phyloP scores from a whole-genome alignment of 2,329 filamentous ascomycete species.

The Calonectria pauciramosa region DNA sequence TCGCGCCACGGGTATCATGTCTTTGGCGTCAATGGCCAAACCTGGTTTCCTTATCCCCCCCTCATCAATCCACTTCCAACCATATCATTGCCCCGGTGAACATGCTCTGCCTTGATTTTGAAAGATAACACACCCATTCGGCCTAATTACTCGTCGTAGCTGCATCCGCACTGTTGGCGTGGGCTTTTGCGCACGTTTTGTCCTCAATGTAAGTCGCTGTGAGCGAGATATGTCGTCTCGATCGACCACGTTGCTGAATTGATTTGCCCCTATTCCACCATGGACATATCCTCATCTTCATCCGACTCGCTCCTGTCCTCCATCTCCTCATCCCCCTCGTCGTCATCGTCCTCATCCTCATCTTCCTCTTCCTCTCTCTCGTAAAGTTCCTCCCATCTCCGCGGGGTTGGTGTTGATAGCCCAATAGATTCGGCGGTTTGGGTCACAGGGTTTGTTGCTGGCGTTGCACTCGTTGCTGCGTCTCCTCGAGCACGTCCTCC shows the following conservation, averaged over 20 bases:
- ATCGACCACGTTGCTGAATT: neutral
- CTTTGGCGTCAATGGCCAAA: conserved; percentile 27
- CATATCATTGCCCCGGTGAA: neutral
- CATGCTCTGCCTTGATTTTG: neutral
- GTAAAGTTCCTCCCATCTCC: conserved; percentile 51
- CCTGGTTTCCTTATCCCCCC: neutral
- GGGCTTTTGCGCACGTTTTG: neutral
- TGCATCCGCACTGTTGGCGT: neutral
- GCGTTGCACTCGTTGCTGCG: conserved; percentile 1
- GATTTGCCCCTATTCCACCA: conserved; percentile 34
- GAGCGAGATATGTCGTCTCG: neutral
- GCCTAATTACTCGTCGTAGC: neutral
- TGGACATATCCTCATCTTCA: conserved; percentile 47
- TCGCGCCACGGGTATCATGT: conserved; percentile 44
- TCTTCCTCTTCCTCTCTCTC: conserved; percentile 37
- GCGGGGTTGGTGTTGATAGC: conserved; percentile 53
- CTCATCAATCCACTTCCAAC: neutral
- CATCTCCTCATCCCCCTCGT: conserved; percentile 45
- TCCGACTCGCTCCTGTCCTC: conserved; percentile 40
- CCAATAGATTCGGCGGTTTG: conserved; percentile 25
- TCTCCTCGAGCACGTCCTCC: conserved; percentile 34
- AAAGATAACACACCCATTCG: neutral
- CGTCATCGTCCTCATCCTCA: conserved; percentile 45
- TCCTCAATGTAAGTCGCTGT: neutral
- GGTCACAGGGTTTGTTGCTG: conserved; percentile 12